Percentiles rank a stretch among this genome's conserved stretches.
Conservation (phyloP, 148 eudicot species). For the Fallopia convolvulus region DNA sequence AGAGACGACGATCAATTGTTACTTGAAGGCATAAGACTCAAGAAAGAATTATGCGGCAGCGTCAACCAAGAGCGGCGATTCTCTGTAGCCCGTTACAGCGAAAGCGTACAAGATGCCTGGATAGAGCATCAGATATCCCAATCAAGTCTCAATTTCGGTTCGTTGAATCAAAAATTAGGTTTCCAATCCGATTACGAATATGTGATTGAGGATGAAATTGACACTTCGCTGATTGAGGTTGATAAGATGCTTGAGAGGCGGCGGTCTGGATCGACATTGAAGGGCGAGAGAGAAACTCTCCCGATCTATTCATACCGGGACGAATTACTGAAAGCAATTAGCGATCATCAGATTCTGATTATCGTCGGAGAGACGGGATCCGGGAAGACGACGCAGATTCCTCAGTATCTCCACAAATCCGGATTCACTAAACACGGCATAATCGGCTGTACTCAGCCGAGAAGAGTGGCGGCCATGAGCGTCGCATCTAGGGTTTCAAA, state of each 20-base stretch:
- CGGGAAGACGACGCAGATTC: slow-evolving; percentile 64
- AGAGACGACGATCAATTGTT: not conserved
- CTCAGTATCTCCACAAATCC: slow-evolving; percentile 57
- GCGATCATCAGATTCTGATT: slow-evolving; percentile 26
- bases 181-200: not conserved
- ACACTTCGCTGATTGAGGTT: not conserved
- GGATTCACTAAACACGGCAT: slow-evolving; percentile 18
- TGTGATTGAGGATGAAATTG: not conserved
- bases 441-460: slow-evolving; percentile 48
- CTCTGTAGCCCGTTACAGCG: not conserved
- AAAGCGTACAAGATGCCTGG: not conserved
- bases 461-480: slow-evolving; percentile 45
- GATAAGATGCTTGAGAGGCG: not conserved
- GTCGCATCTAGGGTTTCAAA: slow-evolving; percentile 35
- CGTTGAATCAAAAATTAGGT: not conserved
- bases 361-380: slow-evolving; percentile 68
- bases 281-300: not conserved
- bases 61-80: not conserved
- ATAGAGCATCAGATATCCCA: not conserved
- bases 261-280: not conserved
- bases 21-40: not conserved
- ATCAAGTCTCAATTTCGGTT: not conserved
- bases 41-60: not conserved
- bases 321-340: not conserved
- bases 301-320: not conserved